Base-by-base conservation (phyloP, 345 rosid species). In the Citrus hindsii region DNA sequence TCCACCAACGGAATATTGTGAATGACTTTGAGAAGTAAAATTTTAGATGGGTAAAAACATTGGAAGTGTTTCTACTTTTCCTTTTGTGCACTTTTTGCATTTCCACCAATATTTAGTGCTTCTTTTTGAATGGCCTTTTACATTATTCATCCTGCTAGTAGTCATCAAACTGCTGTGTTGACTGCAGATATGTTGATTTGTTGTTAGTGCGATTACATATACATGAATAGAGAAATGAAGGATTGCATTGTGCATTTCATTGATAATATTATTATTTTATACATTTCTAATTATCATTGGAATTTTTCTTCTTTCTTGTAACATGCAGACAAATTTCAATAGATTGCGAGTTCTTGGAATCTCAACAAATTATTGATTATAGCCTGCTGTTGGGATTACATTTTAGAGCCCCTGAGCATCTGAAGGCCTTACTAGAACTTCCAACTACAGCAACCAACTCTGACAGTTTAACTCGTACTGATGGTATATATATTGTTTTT, bases 361-460 rank as follows among this genome's bases (percentile, higher is more conserved):
- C 92, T 75, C 92, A 87, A 76, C 84, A 85, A 13, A 86, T 89
- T 73, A 87, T 89, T 27, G 92, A 89, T 78, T 89, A 89, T 65
- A 89, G 92, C 81, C 92, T 89, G 78, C 85, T 89, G 67, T 66
- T 89, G 83, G 92, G 92, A 59, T 74, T 89, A 73, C 90, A 89
- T 82, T 89, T 89, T 81, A 87, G 89, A 85, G 92, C 88, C 25
- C 92, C 92, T 55, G 87, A 85, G 77, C 89, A 87, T 69, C 77
- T 89, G 85, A 86, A 78, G 82, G 73, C 85, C 61, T 69, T 86
- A 40, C 80, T 89, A 59, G 85, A 82, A 73, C 80, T 83, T 60
- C 76, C 88, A 13, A 74, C 35, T 72, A 53, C 88, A 40, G 67
- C 73, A 53, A 60, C 46, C 25, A 66, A 60, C 78, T 75, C 73